Evolutionary conservation across 2,329 filamentous ascomycete species (phyloP), one percentile per base, ranked within the genome.

Genomic region (Diaporthe sp.): DNA sequence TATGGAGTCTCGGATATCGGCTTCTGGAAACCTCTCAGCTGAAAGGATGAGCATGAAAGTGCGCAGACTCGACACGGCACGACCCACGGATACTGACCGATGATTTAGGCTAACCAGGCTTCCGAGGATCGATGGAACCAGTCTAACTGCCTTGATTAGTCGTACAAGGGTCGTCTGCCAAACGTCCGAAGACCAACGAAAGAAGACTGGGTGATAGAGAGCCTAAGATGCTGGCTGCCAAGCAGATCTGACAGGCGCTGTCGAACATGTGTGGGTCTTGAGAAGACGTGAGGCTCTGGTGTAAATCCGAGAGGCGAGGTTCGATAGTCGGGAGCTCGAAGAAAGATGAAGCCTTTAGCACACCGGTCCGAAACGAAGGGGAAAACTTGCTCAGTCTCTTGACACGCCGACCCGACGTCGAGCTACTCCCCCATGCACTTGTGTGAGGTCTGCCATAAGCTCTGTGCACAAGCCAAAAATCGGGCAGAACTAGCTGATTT

Each of bases 371-470:
- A 70, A 70, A 70, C 65, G 47, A 70, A 70, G 47, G 65, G 47
- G 65, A 39, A 70, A 70, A 70, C 65, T 53, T 70, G 65, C 65
- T 70, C 65, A 70, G 49, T 53, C 49, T 28, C 65, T 68, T 28
- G 47, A 53, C 22, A 42, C 57, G 57, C 51, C 31, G 51, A 31
- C n/a, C 47, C 13, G 37, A 44, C 28, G 17, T 72, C 53, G 55
- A 72, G 70, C 70, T 72, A 58, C 9, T 25, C 12, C 34, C 28
- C 42, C 10, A 13, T 22, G 13, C 49, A n/a, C n/a, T 39, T 55
- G 47, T n/a, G 22, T 10, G 17, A 22, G 47, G 17, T 7, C 37
- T 31, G 6, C 49, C 15, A 28, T 42, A n/a, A 55, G 49, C 47
- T 22, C 22, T 28, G 49, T 28, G 65, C 65, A 25, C 49, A 22